Evolutionary conservation across 345 rosid genomes (phyloP), one percentile per base, ranked within the genome.

Genomic region (Eucalyptus globulus): DNA sequence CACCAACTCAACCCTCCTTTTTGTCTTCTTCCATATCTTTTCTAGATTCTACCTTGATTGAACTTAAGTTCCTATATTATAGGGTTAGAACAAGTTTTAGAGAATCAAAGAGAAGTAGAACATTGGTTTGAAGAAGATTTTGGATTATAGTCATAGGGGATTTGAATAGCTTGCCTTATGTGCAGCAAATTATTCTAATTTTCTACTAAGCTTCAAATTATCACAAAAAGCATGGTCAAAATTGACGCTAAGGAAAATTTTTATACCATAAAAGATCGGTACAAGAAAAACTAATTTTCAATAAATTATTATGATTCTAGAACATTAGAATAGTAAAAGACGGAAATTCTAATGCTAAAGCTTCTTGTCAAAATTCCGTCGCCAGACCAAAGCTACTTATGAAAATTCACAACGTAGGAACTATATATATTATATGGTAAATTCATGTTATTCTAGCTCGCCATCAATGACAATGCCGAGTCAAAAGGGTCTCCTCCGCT

Each of bases 241-340:
- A 72, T 72, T 24, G 14, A 19, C 5, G 1, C 8, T 72, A 0
- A 17, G 22, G 27, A 22, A 2, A 40, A 40, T 1, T 11, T 17
- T 76, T 40, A 40, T 21, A 21, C 83, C 45, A 40, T 6, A 19
- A 5, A 37, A 76, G 9, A 76, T 11, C 29, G 10, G 9, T 76
- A 12, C 6, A 76, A 76, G 21, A 19, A 37, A 9, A 37, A 10
- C 11, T 31, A n/a, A 65, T n/a, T 65, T 65, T 15, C 76, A 65
- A 0, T 3, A 65, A 14, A 8, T n/a, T 7, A 15, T n/a, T 65
- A n/a, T 13, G 37, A 65, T n/a, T n/a, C 76, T 1, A 65, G 40
- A 65, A 65, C 21, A 3, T 65, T 65, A 15, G 76, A 65, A 65
- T n/a, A 65, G 40, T 65, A n/a, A 14, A n/a, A 65, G 21, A 65